phyloP scores from a whole-genome alignment of 2,329 filamentous ascomycete species.

The Calonectria leucothoes region DNA sequence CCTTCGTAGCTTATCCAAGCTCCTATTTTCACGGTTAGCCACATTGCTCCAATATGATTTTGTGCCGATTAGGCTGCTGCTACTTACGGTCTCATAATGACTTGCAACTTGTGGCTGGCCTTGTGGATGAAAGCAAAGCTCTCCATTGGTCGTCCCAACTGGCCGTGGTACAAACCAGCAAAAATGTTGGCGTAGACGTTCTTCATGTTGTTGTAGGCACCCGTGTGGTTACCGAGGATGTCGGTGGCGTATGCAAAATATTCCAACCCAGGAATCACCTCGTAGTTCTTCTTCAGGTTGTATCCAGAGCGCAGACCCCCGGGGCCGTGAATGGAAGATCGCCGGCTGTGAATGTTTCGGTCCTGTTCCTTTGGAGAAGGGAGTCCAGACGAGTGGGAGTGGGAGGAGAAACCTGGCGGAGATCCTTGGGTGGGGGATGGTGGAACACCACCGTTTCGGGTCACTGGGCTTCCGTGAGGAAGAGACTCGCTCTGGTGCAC shows the following conservation, averaged over 20 bases:
- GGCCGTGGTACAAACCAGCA: conserved; percentile 88
- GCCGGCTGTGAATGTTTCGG: conserved; percentile 57
- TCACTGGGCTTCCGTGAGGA: conserved; percentile 50
- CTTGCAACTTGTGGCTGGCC: conserved; percentile 70
- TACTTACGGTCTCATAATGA: conserved; percentile 80
- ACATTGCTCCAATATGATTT: background rate
- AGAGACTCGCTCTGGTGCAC: conserved; percentile 53
- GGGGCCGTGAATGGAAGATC: conserved; percentile 62
- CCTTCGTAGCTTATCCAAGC: conserved; percentile 60
- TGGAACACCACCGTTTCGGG: conserved; percentile 61
- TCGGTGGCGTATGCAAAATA: conserved; percentile 90
- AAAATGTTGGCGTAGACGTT: conserved; percentile 89
- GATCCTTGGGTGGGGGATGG: conserved; percentile 67
- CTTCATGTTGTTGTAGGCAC: conserved; percentile 81
- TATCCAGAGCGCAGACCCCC: conserved; percentile 42
- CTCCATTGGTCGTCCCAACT: conserved; percentile 86
- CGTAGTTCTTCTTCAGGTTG: conserved; percentile 71
- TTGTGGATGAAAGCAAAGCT: conserved; percentile 75
- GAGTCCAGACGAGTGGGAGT: conserved; percentile 62
- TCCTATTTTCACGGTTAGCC: conserved; percentile 47
- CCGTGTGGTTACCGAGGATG: conserved; percentile 85
- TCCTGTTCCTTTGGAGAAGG: conserved; percentile 66
- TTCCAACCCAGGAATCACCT: conserved; percentile 87
- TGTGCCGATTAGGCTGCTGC: background rate
- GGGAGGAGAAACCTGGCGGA: conserved; percentile 58